phyloP scores from a whole-genome alignment of 495 filamentous ascomycete genomes.

The Trichocladium uniseriatum region DNA sequence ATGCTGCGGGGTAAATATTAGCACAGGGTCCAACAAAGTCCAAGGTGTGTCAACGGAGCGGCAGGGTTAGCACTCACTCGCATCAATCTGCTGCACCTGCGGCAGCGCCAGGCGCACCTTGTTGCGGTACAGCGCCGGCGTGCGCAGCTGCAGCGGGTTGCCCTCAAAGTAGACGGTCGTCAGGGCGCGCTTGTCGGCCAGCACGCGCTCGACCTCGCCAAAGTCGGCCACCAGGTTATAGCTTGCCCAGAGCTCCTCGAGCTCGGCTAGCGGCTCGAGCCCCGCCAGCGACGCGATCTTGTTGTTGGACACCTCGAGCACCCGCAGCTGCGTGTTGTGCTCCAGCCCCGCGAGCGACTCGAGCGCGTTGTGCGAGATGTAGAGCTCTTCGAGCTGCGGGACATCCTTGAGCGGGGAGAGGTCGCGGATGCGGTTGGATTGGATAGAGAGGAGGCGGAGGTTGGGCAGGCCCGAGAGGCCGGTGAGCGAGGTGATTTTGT shows the following conservation, averaged over 20 bases:
- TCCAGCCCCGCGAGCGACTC: slow-evolving; percentile 69
- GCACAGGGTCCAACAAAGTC: not conserved
- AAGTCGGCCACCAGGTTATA: slow-evolving; percentile 75
- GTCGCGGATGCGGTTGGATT: slow-evolving; percentile 86
- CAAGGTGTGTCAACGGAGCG: not conserved
- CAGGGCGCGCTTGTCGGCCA: slow-evolving; percentile 67
- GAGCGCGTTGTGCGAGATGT: slow-evolving; percentile 96
- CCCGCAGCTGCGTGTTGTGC: slow-evolving; percentile 55
- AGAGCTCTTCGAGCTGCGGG: slow-evolving; percentile 82
- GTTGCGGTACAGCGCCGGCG: slow-evolving; percentile 75
- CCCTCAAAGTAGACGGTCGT: slow-evolving; percentile 96
- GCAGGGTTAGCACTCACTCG: slow-evolving; percentile 53
- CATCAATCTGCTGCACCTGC: slow-evolving; percentile 87
- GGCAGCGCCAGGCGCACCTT: slow-evolving; percentile 85
- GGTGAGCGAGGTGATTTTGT: slow-evolving; percentile 84
- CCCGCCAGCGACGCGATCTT: slow-evolving; percentile 64
- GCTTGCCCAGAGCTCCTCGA: slow-evolving; percentile 94
- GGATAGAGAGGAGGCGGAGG: slow-evolving; percentile 86
- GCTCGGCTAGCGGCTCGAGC: slow-evolving; percentile 53
- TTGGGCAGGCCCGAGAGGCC: slow-evolving; percentile 61
- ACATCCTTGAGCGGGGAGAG: slow-evolving; percentile 66
- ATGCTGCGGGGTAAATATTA: slow-evolving; percentile 35
- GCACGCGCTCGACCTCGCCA: slow-evolving; percentile 70
- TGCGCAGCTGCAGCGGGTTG: slow-evolving; percentile 74
- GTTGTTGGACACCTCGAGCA: slow-evolving; percentile 89